These are phyloP conservation scores for Aspergillus nomiae DNA, from an alignment of 2,329 filamentous ascomycete genomes.

Conservation along the genomic window DNA sequence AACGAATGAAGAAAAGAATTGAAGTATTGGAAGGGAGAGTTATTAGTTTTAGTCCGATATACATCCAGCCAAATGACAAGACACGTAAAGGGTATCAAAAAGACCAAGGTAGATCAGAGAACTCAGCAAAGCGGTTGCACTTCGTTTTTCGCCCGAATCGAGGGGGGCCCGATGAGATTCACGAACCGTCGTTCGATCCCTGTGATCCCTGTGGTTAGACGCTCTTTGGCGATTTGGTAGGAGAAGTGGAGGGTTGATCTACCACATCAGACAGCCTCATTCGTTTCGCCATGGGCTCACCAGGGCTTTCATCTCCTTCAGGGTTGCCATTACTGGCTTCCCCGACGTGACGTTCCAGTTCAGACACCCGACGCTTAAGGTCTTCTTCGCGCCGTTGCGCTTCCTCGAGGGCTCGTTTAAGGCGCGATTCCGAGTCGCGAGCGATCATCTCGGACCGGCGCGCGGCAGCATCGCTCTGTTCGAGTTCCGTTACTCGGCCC, in stretches of 20 bases:
- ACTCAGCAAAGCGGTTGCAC: constrained; percentile 23
- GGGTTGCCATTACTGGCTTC: constrained; percentile 27
- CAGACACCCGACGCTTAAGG: constrained; percentile 78
- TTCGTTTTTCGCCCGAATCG: constrained; percentile 7
- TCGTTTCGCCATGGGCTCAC: constrained; percentile 57
- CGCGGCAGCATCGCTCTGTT: constrained; percentile 72
- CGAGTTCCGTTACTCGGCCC: constrained; percentile 72
- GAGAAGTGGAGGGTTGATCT: constrained; percentile 41
- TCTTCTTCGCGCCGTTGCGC: constrained; percentile 77
- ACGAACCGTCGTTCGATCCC: constrained; percentile 12
- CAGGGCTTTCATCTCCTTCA: constrained; percentile 30
- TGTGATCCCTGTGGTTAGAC: constrained; percentile 21
- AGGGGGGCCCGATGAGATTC: constrained; percentile 7
- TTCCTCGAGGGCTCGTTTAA: constrained; percentile 71
- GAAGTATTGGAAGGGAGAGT: constrained; percentile 3
- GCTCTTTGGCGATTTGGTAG: constrained; percentile 39
- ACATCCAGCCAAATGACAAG: constrained; percentile 37
- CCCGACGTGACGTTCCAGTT: constrained; percentile 63
- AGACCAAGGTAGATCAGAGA: constrained; percentile 33
- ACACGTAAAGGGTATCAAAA: constrained; percentile 44
- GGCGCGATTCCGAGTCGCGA: constrained; percentile 55
- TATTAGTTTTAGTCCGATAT: constrained; percentile 24
- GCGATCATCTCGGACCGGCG: constrained; percentile 60
- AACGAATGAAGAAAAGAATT: background rate
- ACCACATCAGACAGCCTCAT: constrained; percentile 59